phyloP scores from a whole-genome alignment of 192 early-diverging fungal species.

The Coemansia sp. region DNA sequence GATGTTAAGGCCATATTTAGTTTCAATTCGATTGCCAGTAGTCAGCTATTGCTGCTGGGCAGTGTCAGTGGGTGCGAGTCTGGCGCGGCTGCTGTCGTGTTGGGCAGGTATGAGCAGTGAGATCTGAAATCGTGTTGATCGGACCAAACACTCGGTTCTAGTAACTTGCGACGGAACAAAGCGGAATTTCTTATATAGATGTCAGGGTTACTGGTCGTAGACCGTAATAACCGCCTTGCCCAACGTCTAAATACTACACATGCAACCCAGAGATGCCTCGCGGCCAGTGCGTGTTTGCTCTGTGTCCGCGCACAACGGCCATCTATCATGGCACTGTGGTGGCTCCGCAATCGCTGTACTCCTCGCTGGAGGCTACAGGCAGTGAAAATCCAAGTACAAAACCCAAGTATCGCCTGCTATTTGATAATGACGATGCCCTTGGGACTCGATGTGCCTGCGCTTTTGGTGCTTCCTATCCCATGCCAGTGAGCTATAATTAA shows the following conservation, averaged over 20 bases:
- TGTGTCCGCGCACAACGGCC: constrained; percentile 49
- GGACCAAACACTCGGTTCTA: too few species aligned
- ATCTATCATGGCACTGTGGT: constrained; percentile 46
- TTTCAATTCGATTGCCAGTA: too few species aligned
- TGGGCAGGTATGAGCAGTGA: too few species aligned
- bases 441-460: constrained; percentile 48
- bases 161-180: too few species aligned
- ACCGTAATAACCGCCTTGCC: too few species aligned
- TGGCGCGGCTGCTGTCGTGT: too few species aligned
- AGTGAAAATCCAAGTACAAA: constrained; percentile 17
- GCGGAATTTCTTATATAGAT: too few species aligned
- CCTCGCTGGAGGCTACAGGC: background rate
- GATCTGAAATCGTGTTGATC: too few species aligned
- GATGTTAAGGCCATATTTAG: too few species aligned
- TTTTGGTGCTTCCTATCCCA: constrained; percentile 36
- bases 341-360: constrained; percentile 25
- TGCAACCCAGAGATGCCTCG: constrained; percentile 40
- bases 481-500: background rate
- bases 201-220: too few species aligned
- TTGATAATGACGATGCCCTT: constrained; percentile 48
- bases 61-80: too few species aligned
- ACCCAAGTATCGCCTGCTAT: constrained; percentile 50
- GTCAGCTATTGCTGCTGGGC: too few species aligned
- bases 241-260: background rate
- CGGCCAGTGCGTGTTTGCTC: constrained; percentile 38